Base-by-base conservation (phyloP, 768 basidiomycete genomes). In the Galerina marginata region DNA sequence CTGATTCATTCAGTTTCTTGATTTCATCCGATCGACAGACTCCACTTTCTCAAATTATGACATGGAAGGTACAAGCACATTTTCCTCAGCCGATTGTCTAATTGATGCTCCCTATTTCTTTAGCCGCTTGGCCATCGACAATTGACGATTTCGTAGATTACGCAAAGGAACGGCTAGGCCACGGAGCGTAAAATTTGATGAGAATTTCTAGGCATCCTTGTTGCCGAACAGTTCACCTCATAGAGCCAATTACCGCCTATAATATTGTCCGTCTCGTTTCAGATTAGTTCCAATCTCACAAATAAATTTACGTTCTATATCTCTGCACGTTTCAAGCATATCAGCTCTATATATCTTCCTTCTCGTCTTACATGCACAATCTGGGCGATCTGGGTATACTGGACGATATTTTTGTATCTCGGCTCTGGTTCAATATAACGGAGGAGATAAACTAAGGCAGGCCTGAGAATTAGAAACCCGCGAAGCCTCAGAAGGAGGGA, bases 81-180 rank as follows among this genome's bases (percentile, higher is more conserved):
- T 58, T 42, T 20, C 12, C 20, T 15, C 38, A 43, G 38, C 47
- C 25, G 26, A 38, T 16, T 39, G 40, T 43, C 16, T 47, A 15
- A 63, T 57, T 57, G 62, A 60, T 63, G 42, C 63, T 52, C 56
- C 50, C 44, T 5, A 33, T 39, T 38, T 14, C 50, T 53, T 61
- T 68, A 92, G 93, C 84, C 48, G 90, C 93, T 2, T 95, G 93
- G 93, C 93, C 93, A 4, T 93, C 92, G 39, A 83, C 88, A 23
- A 90, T 95, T 62, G 93, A 95, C 66, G 91, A 92, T 53, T 94
- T 93, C 66, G 91, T 92, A 14, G 86, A 82, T 56, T 89, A 81
- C 67, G 89, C 86, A 42, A 86, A 81, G 69, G 73, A 74, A 62
- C 75, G 79, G 48, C 60, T 81, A 48, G 45, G 51, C 12, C 23